Conservation (phyloP, 495 filamentous ascomycete species). For the Trichoderma asperelloides region DNA sequence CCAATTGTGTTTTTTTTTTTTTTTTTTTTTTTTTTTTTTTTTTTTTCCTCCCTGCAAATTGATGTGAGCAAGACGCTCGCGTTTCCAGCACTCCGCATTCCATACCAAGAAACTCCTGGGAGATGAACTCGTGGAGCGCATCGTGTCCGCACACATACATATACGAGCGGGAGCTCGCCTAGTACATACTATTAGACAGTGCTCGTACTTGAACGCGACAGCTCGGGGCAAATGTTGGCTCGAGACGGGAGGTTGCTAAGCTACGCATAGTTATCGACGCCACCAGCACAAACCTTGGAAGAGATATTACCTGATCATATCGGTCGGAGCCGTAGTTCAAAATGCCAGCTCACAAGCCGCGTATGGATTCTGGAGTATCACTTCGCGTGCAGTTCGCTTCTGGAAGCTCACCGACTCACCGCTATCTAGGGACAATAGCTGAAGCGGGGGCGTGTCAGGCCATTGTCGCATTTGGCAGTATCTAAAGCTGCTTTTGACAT, state of each 20-base stretch:
- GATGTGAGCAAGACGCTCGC: too few relatives aligned
- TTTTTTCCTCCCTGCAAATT: too few relatives aligned
- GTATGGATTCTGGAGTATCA: background rate
- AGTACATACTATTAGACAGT: too few relatives aligned
- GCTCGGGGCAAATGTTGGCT: background rate
- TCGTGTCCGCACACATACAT: background rate
- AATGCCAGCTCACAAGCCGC: background rate
- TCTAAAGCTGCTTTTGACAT: too few relatives aligned
- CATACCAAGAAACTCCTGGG: background rate
- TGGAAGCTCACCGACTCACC: conserved; percentile 4
- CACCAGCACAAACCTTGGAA: background rate
- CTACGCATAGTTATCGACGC: background rate
- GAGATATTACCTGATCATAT: too few relatives aligned
- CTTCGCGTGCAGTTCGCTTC: background rate
- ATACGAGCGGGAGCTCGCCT: too few relatives aligned
- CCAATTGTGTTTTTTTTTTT: too few relatives aligned
- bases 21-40: too few relatives aligned
- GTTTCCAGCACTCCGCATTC: background rate
- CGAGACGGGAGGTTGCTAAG: background rate
- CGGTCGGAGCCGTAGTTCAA: background rate
- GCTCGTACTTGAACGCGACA: too few relatives aligned
- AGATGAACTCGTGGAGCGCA: background rate
- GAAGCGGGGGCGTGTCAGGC: conserved; percentile 1
- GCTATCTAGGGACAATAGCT: background rate
- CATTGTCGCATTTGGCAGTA: background rate